Evolutionary conservation across 352 stramenopile genomes (phyloP).

Genomic region (Pythium grandisporangium): DNA sequence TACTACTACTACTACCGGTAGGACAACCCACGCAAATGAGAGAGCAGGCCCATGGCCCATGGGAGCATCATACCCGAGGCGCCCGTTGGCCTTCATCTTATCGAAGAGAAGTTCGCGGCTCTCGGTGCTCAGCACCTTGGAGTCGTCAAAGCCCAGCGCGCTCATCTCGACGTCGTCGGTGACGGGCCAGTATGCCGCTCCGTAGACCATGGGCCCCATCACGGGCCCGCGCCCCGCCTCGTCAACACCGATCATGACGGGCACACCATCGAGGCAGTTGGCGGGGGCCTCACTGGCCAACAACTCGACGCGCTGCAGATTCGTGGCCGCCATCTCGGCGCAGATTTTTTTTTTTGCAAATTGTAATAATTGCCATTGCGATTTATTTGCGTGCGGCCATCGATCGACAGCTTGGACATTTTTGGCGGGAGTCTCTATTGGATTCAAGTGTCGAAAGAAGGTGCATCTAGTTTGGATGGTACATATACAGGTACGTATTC

Average conservation of each 20-base stretch:
- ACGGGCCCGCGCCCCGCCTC: constrained; percentile 91
- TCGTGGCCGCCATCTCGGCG: constrained; percentile 5
- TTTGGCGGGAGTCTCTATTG: no score
- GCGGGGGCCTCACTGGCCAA: constrained; percentile 49
- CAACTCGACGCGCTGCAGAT: constrained; percentile 47
- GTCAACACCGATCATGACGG: constrained; percentile 92
- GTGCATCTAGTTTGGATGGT: no score
- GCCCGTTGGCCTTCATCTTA: constrained; percentile 67
- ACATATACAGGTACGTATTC: no score
- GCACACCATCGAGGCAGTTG: constrained; percentile 45
- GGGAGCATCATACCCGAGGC: constrained; percentile 63
- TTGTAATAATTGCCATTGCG: no score
- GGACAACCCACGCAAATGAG: no score
- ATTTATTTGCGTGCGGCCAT: not conserved
- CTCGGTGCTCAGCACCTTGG: constrained; percentile 87
- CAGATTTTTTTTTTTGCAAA: no score
- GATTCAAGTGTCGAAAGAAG: no score
- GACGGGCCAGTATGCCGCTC: constrained; percentile 86
- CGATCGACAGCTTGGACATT: not conserved
- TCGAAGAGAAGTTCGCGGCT: constrained; percentile 84
- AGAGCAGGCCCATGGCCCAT: no score
- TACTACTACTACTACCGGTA: no score
- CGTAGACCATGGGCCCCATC: constrained; percentile 95
- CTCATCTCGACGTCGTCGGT: constrained; percentile 64
- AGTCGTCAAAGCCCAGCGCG: constrained; percentile 91